These are phyloP conservation scores for Salix caprea DNA, from an alignment of 345 rosid species.

Conservation along the genomic window DNA sequence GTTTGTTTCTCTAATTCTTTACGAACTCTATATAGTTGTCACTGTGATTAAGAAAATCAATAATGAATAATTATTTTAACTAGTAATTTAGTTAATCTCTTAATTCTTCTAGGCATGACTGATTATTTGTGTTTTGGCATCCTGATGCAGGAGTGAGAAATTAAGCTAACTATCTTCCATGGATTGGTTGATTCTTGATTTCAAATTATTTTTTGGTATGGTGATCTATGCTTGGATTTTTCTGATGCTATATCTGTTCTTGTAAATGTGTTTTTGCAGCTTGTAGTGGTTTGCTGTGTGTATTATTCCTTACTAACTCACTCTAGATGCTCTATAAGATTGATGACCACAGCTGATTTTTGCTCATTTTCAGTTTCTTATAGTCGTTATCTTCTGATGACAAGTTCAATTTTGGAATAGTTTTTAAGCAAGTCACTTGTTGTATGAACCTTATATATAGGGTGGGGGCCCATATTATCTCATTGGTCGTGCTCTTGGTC, in stretches of 20 bases:
- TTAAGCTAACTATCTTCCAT: not conserved
- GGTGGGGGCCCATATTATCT: conserved; percentile 99
- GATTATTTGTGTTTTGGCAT: not conserved
- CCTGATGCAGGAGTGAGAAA: not conserved
- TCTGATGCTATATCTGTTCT: not conserved
- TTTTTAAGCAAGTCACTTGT: conserved; percentile 12
- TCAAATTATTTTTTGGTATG: not conserved
- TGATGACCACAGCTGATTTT: not conserved
- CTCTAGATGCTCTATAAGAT: not conserved
- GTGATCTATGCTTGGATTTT: not conserved
- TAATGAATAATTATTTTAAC: not conserved
- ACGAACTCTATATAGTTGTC: not conserved
- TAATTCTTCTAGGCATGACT: not conserved
- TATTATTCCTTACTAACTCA: not conserved
- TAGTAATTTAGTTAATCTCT: not conserved
- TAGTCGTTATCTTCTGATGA: not conserved
- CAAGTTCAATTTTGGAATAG: conserved; percentile 3
- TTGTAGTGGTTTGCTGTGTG: not conserved
- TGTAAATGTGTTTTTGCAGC: not conserved
- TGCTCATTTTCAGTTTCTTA: not conserved
- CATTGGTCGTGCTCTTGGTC: conserved; percentile 99
- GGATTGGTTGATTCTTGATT: not conserved
- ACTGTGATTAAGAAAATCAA: not conserved
- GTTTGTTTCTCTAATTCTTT: not conserved
- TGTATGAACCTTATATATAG: conserved; percentile 28